Conservation (phyloP, 2,329 filamentous ascomycete species). For the Colletotrichum coccodes region DNA sequence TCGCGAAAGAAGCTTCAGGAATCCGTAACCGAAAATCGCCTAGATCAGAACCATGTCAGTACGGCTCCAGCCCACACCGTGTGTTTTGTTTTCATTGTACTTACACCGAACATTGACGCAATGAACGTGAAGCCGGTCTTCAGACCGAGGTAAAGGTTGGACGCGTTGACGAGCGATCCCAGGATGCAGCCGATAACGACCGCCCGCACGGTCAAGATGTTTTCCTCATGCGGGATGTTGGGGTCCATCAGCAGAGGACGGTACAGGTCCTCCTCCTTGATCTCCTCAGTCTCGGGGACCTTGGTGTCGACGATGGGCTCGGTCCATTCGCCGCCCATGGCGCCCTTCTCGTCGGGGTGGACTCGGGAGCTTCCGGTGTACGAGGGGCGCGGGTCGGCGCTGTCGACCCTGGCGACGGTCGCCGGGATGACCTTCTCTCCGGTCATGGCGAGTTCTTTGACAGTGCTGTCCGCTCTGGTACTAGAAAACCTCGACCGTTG, state of each 20-base stretch:
- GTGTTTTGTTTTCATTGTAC: neutral
- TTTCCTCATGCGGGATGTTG: conserved; percentile 50
- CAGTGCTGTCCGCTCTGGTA: too few relatives aligned
- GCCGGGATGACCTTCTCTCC: conserved; percentile 12
- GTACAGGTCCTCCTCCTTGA: conserved; percentile 51
- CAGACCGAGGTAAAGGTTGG: conserved; percentile 68
- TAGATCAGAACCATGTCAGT: neutral
- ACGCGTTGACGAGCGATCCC: conserved; percentile 69
- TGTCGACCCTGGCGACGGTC: conserved; percentile 5
- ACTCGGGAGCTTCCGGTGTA: conserved; percentile 10
- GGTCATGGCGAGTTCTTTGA: neutral
- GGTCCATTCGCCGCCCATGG: conserved; percentile 32
- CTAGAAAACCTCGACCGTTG: neutral
- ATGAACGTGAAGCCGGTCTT: conserved; percentile 63
- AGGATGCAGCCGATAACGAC: conserved; percentile 64
- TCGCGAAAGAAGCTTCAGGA: conserved; percentile 64
- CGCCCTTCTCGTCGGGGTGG: conserved; percentile 28
- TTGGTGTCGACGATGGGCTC: conserved; percentile 36
- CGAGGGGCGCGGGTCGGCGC: conserved; percentile 15
- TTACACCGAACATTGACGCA: conserved; percentile 53
- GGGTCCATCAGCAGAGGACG: conserved; percentile 49
- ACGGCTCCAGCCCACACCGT: too few relatives aligned
- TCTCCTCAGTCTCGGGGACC: conserved; percentile 39
- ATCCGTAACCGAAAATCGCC: conserved; percentile 68
- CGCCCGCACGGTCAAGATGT: conserved; percentile 65